Conservation (phyloP, 2,329 filamentous ascomycete species). For the Paramyrothecium sp. region DNA sequence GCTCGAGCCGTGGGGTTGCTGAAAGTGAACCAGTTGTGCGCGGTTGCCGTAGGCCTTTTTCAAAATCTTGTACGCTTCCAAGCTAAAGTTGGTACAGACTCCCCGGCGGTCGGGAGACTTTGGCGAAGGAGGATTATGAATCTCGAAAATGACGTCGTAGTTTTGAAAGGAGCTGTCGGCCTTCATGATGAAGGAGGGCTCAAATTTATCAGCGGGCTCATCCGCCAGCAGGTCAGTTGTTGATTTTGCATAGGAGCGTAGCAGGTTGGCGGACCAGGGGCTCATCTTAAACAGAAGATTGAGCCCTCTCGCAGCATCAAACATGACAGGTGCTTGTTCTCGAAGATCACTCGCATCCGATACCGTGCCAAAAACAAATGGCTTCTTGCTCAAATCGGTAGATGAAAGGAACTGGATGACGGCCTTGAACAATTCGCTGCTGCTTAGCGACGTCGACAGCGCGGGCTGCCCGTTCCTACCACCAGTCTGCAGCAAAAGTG, state of each 20-base stretch:
- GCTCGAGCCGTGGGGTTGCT: slow-evolving; percentile 29
- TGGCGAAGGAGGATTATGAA: slow-evolving; percentile 26
- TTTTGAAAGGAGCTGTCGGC: slow-evolving; percentile 52
- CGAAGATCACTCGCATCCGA: slow-evolving; percentile 33
- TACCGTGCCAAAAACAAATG: slow-evolving; percentile 49
- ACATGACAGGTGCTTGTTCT: slow-evolving; percentile 66
- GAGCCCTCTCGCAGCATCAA: slow-evolving; percentile 69
- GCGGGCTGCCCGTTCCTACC: slow-evolving; percentile 68
- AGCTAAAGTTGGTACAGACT: slow-evolving; percentile 42
- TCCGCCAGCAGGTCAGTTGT: slow-evolving; percentile 77
- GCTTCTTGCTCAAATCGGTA: slow-evolving; percentile 68
- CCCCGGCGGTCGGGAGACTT: slow-evolving; percentile 39
- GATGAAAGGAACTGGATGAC: slow-evolving; percentile 82
- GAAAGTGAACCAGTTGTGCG: slow-evolving; percentile 64
- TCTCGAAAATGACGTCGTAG: slow-evolving; percentile 48
- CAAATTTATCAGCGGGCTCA: slow-evolving; percentile 75
- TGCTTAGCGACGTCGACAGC: slow-evolving; percentile 78
- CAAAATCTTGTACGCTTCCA: slow-evolving; percentile 63
- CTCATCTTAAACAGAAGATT: slow-evolving; percentile 93
- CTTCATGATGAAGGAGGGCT: slow-evolving; percentile 74
- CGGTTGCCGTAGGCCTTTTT: slow-evolving; percentile 74
- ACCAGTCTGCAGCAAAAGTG: slow-evolving; percentile 77
- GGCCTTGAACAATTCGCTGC: slow-evolving; percentile 93
- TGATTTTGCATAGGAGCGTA: slow-evolving; percentile 72
- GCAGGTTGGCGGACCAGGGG: slow-evolving; percentile 72